A percentile compares a stretch with the other conserved stretches of the same genome.
Conservation (phyloP, 352 stramenopile species). For the Globisporangium middletonii region DNA sequence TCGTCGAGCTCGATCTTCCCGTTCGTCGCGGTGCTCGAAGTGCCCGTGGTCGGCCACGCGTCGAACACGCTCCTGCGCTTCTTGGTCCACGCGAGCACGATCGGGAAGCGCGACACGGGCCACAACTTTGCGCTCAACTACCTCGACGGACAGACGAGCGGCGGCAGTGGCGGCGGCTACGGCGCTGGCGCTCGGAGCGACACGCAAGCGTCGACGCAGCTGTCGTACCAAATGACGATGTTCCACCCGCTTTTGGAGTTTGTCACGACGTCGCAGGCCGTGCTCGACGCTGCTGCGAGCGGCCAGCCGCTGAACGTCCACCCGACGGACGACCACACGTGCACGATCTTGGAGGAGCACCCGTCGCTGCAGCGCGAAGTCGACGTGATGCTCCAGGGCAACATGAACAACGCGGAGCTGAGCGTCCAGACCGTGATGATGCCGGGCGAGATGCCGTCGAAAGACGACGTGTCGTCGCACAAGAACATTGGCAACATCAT, state of each 20-base stretch:
- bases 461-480: constrained; percentile 68
- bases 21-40: constrained; percentile 82
- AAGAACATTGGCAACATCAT: constrained; percentile 89
- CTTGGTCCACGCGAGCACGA: constrained; percentile 75
- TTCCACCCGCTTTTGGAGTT: constrained; percentile 84
- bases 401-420: constrained; percentile 74
- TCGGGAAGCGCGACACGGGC: constrained; percentile 55
- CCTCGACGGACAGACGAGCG: constrained; percentile 28
- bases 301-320: constrained; percentile 73
- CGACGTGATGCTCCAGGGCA: constrained; percentile 57
- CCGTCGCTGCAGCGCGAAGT: constrained; percentile 61
- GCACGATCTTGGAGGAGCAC: constrained; percentile 66
- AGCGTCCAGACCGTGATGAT: constrained; percentile 87
- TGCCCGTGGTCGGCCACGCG: constrained; percentile 71
- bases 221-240: constrained; percentile 86
- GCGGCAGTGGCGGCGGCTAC: constrained; percentile 25
- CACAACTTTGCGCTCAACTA: constrained; percentile 22
- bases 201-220: constrained; percentile 20
- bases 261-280: constrained; percentile 78
- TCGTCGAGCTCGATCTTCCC: constrained; percentile 62
- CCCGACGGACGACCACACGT: constrained; percentile 74
- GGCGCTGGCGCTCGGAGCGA: constrained; percentile 29
- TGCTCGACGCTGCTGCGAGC: constrained; percentile 75
- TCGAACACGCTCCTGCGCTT: constrained; percentile 85
- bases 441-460: constrained; percentile 62